Evolutionary conservation across 805 yeast genomes (phyloP).

Genomic region (Nematodospora valgi): DNA sequence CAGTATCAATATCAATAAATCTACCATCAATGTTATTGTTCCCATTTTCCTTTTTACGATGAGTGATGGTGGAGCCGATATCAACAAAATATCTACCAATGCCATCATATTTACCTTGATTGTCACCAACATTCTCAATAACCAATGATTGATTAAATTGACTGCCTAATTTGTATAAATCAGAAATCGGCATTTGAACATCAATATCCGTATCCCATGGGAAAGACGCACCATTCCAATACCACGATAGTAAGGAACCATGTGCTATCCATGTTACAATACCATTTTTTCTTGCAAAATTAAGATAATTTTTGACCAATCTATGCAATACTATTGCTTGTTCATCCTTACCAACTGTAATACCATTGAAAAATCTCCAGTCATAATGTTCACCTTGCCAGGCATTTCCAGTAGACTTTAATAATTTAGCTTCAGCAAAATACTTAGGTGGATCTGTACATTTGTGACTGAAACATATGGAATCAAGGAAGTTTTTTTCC

Average conservation of each 20-base stretch:
- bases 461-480: conserved; percentile 15
- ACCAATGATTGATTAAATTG: conserved; percentile 48
- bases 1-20: conserved; percentile 67
- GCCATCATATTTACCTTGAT: conserved; percentile 35
- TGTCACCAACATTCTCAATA: conserved; percentile 35
- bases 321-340: conserved; percentile 44
- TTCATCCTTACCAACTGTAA: conserved; percentile 28
- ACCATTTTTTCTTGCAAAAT: conserved; percentile 44
- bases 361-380: conserved; percentile 35
- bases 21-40: conserved; percentile 68
- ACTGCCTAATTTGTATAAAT: conserved; percentile 44
- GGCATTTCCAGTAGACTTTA: conserved; percentile 12
- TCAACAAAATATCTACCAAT: conserved; percentile 53
- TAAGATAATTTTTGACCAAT: conserved; percentile 49
- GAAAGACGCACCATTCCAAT: conserved; percentile 58
- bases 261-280: conserved; percentile 62
- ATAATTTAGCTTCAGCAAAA: conserved; percentile 23
- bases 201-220: conserved; percentile 72
- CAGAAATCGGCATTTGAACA: conserved; percentile 55
- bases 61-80: conserved; percentile 48
- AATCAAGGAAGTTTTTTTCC: conserved; percentile 17
- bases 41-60: conserved; percentile 56
- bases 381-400: conserved; percentile 35
- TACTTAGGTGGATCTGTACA: conserved; percentile 25
- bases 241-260: conserved; percentile 62